Evolutionary conservation across 2,329 filamentous ascomycete genomes (phyloP).

Genomic region (Trichoderma breve): DNA sequence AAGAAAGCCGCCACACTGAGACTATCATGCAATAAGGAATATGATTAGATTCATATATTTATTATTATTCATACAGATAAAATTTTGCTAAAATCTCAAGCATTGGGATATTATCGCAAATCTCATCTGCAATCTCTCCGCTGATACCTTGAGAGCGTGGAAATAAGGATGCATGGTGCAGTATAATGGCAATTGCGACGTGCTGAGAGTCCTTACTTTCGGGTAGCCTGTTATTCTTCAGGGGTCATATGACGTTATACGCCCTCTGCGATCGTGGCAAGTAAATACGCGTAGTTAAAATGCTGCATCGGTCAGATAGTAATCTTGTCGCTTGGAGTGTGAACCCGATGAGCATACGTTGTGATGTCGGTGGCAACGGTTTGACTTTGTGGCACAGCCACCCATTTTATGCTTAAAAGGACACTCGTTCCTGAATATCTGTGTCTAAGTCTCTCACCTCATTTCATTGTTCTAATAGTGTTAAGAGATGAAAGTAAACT

Average conservation of each 20-base stretch:
- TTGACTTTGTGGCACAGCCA: constrained; percentile 11
- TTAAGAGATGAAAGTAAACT: neutral
- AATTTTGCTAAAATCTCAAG: neutral
- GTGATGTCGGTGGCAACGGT: constrained; percentile 14
- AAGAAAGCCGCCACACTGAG: neutral
- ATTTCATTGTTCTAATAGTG: neutral
- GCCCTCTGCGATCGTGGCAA: neutral
- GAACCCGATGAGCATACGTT: neutral
- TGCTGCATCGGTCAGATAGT: neutral
- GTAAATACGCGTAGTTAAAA: neutral
- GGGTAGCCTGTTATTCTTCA: neutral
- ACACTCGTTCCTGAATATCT: neutral
- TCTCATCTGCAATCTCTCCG: neutral
- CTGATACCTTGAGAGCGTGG: neutral
- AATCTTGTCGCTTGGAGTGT: neutral
- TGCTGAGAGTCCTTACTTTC: neutral
- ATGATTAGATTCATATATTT: neutral
- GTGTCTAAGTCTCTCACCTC: neutral
- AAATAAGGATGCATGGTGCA: neutral
- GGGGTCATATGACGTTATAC: neutral
- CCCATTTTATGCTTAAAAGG: constrained; percentile 8
- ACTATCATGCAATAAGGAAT: neutral
- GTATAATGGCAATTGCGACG: neutral
- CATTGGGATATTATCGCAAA: neutral
- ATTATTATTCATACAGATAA: neutral